Evolutionary conservation across 2,329 filamentous ascomycete species (phyloP).

Genomic region (Ophiocordyceps australis): DNA sequence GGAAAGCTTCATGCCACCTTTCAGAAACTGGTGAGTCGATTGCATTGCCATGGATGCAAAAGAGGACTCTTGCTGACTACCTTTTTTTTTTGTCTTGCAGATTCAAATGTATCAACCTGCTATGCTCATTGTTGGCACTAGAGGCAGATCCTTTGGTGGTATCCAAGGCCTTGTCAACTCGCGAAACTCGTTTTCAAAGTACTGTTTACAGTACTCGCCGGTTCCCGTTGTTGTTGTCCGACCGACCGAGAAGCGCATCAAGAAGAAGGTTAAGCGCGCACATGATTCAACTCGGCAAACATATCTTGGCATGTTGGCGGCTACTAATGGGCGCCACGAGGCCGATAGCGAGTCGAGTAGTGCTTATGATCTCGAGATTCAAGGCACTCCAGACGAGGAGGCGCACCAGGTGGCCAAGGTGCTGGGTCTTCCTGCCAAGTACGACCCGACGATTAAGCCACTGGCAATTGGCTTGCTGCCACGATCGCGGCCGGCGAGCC

Average conservation of each 20-base stretch:
- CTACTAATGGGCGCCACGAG: conserved; percentile 37
- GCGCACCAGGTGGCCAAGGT: conserved; percentile 46
- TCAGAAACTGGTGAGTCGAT: conserved; percentile 65
- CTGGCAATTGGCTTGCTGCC: conserved; percentile 15
- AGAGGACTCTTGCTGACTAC: too few relatives aligned
- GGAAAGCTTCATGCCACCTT: conserved; percentile 85
- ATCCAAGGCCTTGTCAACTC: conserved; percentile 69
- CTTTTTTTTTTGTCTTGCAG: conserved; percentile 31
- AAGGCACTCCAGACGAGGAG: conserved; percentile 40
- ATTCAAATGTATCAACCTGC: conserved; percentile 85
- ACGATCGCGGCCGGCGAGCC: conserved; percentile 6
- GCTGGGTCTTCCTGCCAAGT: conserved; percentile 41
- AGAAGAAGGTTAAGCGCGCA: conserved; percentile 74
- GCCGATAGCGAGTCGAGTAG: conserved; percentile 34
- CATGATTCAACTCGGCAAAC: conserved; percentile 59
- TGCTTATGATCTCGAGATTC: conserved; percentile 34
- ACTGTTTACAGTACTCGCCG: conserved; percentile 83
- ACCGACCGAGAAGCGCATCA: conserved; percentile 70
- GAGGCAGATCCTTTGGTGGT: conserved; percentile 67
- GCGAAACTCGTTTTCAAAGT: conserved; percentile 76
- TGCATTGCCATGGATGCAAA: too few relatives aligned
- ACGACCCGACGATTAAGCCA: conserved; percentile 45
- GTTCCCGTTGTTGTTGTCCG: conserved; percentile 87
- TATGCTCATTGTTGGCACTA: conserved; percentile 78
- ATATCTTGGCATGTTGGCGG: conserved; percentile 61